A percentile compares a stretch with the other conserved stretches of the same genome.
Conservation (phyloP, 139 green algal genomes). For the Chlamydomonas sphaeroides region DNA sequence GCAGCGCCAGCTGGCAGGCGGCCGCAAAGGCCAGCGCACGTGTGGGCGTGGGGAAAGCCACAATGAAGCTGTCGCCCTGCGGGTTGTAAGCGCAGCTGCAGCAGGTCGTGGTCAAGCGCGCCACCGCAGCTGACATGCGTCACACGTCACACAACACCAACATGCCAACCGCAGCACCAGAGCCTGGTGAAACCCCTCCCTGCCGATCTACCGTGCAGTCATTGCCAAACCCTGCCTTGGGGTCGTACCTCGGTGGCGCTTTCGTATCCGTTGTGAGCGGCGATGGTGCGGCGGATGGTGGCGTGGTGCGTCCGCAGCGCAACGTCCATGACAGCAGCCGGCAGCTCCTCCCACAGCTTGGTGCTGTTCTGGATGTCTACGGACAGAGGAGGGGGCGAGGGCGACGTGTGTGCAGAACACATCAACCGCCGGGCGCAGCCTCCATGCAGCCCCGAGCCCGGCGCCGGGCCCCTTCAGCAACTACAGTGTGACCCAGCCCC, state of each 20-base stretch:
- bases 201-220: no score
- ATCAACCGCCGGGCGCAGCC: no score
- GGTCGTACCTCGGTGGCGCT: background rate
- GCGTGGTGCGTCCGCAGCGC: constrained; percentile 7
- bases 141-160: no score
- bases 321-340: background rate
- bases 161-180: no score
- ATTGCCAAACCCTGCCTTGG: no score
- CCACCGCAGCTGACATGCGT: no score
- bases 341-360: constrained; percentile 11
- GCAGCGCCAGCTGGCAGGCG: background rate
- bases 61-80: constrained; percentile 51
- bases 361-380: constrained; percentile 12
- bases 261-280: background rate
- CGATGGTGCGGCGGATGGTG: background rate
- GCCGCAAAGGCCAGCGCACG: constrained; percentile 43
- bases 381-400: no score
- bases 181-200: no score
- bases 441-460: no score
- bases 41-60: constrained; percentile 51
- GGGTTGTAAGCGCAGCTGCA: background rate
- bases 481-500: no score
- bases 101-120: no score
- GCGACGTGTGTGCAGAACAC: background rate
- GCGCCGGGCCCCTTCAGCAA: no score